Evolutionary conservation across 805 yeast genomes (phyloP).

Genomic region (Lipomyces yamanashiensis): DNA sequence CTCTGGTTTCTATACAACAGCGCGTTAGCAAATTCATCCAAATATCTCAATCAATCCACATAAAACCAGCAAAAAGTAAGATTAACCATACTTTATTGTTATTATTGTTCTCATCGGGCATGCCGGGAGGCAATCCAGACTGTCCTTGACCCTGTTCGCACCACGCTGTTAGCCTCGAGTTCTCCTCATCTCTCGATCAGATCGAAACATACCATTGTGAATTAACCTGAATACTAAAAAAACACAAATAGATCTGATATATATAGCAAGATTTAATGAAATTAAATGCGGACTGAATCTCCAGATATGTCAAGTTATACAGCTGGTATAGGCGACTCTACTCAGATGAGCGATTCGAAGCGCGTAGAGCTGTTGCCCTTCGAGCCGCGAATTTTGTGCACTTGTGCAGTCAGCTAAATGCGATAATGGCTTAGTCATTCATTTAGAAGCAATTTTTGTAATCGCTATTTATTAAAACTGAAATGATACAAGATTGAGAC

Average conservation of each 20-base stretch:
- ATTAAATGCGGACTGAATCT: neutral
- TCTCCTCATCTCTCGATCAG: neutral
- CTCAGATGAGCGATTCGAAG: neutral
- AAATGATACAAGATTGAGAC: no score
- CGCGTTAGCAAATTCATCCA: neutral
- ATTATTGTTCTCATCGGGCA: slow-evolving; percentile 44
- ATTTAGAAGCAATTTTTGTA: neutral
- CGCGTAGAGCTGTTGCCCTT: slow-evolving; percentile 5
- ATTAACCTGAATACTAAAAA: neutral
- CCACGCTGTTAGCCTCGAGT: neutral
- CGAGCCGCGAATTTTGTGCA: neutral
- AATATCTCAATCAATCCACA: neutral
- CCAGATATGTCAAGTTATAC: neutral
- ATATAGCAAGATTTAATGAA: neutral
- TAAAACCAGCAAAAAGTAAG: neutral
- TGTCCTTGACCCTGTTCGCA: slow-evolving; percentile 44
- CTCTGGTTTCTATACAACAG: slow-evolving; percentile 39
- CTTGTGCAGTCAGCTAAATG: neutral
- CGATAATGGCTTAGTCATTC: neutral
- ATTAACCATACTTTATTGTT: slow-evolving; percentile 38
- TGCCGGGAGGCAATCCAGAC: slow-evolving; percentile 41
- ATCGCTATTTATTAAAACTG: no score
- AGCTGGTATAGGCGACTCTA: neutral
- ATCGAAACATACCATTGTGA: neutral
- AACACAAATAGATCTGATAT: neutral